These are phyloP conservation scores for Capsicum chinense DNA, from an alignment of 257 asterid genomes.

Conservation along the genomic window DNA sequence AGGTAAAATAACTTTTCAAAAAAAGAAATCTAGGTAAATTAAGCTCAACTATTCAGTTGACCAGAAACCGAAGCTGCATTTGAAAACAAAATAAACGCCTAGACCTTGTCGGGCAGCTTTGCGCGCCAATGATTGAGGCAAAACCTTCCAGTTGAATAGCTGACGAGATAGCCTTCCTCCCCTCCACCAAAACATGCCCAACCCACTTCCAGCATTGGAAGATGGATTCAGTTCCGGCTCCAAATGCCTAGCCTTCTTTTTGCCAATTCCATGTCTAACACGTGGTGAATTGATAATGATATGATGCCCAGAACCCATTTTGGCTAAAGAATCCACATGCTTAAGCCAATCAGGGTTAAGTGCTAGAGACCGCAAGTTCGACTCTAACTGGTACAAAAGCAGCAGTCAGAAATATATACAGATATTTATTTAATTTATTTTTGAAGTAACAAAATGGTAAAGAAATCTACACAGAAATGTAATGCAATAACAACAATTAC, in stretches of 20 bases:
- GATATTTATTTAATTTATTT: not conserved
- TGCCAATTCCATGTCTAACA: conserved; percentile 61
- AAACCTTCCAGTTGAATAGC: conserved; percentile 78
- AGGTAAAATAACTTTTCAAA: conserved; percentile 28
- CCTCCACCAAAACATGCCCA: conserved; percentile 94
- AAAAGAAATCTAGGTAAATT: conserved; percentile 24
- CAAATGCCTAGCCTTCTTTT: conserved; percentile 59
- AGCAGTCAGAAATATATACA: conserved; percentile 33
- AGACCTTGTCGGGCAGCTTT: conserved; percentile 98
- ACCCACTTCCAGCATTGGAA: conserved; percentile 66
- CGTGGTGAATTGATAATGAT: conserved; percentile 59
- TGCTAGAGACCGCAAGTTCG: conserved; percentile 75
- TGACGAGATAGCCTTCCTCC: conserved; percentile 87
- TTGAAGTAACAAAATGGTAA: not conserved
- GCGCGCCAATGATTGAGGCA: conserved; percentile 77
- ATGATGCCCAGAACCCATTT: conserved; percentile 81
- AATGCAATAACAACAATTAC: conserved; percentile 7
- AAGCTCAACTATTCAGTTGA: conserved; percentile 36
- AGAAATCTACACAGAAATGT: conserved; percentile 5
- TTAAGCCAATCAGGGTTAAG: conserved; percentile 85
- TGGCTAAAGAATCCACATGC: conserved; percentile 75
- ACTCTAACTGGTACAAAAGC: conserved; percentile 74
- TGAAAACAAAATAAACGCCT: conserved; percentile 33
- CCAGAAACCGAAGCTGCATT: conserved; percentile 26
- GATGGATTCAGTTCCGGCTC: conserved; percentile 53